Evolutionary conservation across 2,329 filamentous ascomycete genomes (phyloP), one percentile per base, ranked within the genome.

Genomic region (Epichloe bromicola): DNA sequence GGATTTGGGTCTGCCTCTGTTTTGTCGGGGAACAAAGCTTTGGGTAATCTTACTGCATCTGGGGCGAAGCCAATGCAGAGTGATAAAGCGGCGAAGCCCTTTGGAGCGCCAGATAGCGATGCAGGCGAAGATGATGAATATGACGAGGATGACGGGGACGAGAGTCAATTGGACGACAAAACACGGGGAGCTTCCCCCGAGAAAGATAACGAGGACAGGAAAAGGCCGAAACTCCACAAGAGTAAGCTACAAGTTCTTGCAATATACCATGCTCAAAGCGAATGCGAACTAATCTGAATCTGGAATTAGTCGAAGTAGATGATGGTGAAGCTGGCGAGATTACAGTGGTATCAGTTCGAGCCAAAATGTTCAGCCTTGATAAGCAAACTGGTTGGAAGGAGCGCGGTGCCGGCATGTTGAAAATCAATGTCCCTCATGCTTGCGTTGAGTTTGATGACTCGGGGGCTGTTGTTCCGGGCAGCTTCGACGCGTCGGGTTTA

Each of bases 321-420:
- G 91, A 93, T 48, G 91, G 91, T 51, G 91, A 97, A 68, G 82
- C 89, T 60, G 82, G 82, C 46, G 91, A 97, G 65, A 74, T 75
- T 19, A 91, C 86, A 2, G 70, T 88, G 46, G 79, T 91, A 62
- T 78, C 81, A 43, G 81, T 85, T 53, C 83, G 90, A 56, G 85
- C 88, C 19, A 95, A 94, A 67, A 79, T 97, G 53, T 97, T 88
- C 70, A 78, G 84, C 52, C 85, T 93, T 60, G 81, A 85, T 56
- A 80, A 80, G 56, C 74, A 74, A 37, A 76, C 78, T 50, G 82
- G 82, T 45, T 97, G 91, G 91, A 91, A 91, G 66, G 91, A 97
- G 69, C 82, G 90, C 49, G 90, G 90, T 12, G 77, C 83, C 4
- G 90, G 90, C 43, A 85, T 84, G 59, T 74, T 95, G 58, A 93